A percentile compares a stretch with the other conserved stretches of the same genome.
Conservation (phyloP, 2,329 filamentous ascomycete genomes). For the Monosporascus sp. region DNA sequence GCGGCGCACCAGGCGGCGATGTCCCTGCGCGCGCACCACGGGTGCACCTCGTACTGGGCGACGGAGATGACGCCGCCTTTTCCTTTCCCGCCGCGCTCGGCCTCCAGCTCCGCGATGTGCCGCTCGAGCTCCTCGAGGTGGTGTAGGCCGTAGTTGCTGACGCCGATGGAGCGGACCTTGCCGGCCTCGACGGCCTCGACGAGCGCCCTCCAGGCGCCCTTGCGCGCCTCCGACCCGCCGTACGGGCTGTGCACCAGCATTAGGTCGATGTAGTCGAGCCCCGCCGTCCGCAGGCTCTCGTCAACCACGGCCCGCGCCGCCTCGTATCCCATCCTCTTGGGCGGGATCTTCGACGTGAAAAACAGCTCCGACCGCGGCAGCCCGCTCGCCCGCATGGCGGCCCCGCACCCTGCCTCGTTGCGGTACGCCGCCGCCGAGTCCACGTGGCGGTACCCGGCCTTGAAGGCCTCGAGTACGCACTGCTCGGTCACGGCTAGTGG, state of each 20-base stretch:
- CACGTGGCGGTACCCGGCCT: conserved; percentile 49
- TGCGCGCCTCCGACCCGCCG: conserved; percentile 49
- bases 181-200: conserved; percentile 59
- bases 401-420: conserved; percentile 46
- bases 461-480: conserved; percentile 40
- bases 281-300: conserved; percentile 55
- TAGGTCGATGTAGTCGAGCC: conserved; percentile 62
- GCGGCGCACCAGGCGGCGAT: conserved; percentile 72
- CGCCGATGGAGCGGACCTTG: conserved; percentile 55
- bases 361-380: conserved; percentile 44
- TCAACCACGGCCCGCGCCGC: conserved; percentile 59
- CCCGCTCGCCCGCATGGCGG: conserved; percentile 35
- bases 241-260: conserved; percentile 58
- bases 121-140: conserved; percentile 56
- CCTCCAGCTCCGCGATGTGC: conserved; percentile 56
- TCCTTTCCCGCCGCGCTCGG: conserved; percentile 53
- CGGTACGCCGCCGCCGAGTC: conserved; percentile 48
- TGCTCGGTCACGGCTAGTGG: conserved; percentile 30
- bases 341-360: conserved; percentile 52
- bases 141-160: conserved; percentile 61
- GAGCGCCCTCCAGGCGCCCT: conserved; percentile 56
- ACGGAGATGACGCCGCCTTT: conserved; percentile 71
- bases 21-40: conserved; percentile 76
- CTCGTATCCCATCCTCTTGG: conserved; percentile 48
- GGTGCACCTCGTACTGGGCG: conserved; percentile 86